Base-by-base conservation (phyloP, 305 asterid species). In the Fraxinus sp. region DNA sequence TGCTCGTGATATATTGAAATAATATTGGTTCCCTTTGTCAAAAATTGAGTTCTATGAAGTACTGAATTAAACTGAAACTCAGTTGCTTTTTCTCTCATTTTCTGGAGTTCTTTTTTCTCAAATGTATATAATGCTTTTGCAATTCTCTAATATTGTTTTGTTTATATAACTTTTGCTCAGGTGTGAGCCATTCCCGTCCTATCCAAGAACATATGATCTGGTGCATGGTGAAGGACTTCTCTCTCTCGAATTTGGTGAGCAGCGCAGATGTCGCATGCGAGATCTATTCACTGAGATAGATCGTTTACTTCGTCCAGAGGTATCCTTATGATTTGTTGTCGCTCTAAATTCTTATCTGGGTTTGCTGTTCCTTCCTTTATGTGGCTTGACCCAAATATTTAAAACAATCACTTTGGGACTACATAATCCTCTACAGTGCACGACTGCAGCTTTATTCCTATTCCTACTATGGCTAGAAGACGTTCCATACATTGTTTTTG, bases 291-390 rank as follows among this genome's bases (percentile, higher is more conserved):
- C 88, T 9, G 99, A 97, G 90, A 91, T 97, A 9, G 99, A 97
- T 82, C 99, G 99, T 79, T 78, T 97, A 85, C 98, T 97, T 84
- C 98, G 98, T 82, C 98, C 98, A 0, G 99, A 97, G 98, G 99
- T 97, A 92, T 37, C 71, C 75, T 76, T 49, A 86, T 49, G 59
- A 75, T 57, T 52, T 70, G 37, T 57, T 75, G 37, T 9, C 13
- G 20, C 36, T 66, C 79, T 81, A 20, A 37, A 57, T 20, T 9
- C 68, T 55, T 73, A 97, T 88, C 76, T 93, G 33, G 72, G 74
- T 18, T 71, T 79, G 52, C 22, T 41, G 11, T 46, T 43, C 36
- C 39, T 74, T 80, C 64, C 74, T 77, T 76, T 8, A 59, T 24
- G 78, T 39, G 68, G 20, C 74, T 6, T 46, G 78, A 62, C 39